Evolutionary conservation across 495 filamentous ascomycete species (phyloP).

Genomic region (Trichodelitschia bisporula): DNA sequence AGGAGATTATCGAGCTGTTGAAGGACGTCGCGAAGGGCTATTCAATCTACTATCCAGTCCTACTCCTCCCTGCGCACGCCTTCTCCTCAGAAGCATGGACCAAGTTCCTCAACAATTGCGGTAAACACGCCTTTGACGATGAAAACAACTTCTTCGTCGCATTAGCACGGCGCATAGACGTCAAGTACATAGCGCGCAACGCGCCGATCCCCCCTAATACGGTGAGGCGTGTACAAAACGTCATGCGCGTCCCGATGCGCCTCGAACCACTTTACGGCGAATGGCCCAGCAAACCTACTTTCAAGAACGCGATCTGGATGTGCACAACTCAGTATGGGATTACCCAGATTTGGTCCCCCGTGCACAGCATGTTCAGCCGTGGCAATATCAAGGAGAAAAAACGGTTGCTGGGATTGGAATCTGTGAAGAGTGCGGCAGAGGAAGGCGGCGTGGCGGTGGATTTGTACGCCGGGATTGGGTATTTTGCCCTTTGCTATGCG

Average conservation of each 20-base stretch:
- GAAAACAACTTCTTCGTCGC: conserved; percentile 24
- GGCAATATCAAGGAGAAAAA: conserved; percentile 82
- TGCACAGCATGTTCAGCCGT: conserved; percentile 75
- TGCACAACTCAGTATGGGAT: conserved; percentile 54
- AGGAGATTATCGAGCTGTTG: too few species aligned
- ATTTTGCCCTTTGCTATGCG: conserved; percentile 66
- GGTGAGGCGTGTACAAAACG: too few species aligned
- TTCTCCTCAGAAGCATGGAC: conserved; percentile 26
- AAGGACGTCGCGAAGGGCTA: too few species aligned
- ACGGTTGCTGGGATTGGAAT: conserved; percentile 32
- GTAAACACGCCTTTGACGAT: background rate
- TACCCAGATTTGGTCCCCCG: conserved; percentile 63
- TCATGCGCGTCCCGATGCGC: conserved; percentile 26
- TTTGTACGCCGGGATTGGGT: conserved; percentile 79
- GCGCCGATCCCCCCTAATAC: conserved; percentile 54
- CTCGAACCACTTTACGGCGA: conserved; percentile 39
- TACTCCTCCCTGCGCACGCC: conserved; percentile 35
- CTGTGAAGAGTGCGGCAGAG: conserved; percentile 3
- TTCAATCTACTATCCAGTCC: conserved; percentile 43
- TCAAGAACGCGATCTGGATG: conserved; percentile 46
- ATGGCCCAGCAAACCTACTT: conserved; percentile 40
- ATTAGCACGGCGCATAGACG: conserved; percentile 20
- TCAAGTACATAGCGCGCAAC: conserved; percentile 53
- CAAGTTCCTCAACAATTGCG: conserved; percentile 21
- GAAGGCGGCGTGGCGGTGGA: conserved; percentile 37